These are phyloP conservation scores for Phascolomyces articulosus DNA, from an alignment of 371 early-diverging fungal species.

Conservation along the genomic window DNA sequence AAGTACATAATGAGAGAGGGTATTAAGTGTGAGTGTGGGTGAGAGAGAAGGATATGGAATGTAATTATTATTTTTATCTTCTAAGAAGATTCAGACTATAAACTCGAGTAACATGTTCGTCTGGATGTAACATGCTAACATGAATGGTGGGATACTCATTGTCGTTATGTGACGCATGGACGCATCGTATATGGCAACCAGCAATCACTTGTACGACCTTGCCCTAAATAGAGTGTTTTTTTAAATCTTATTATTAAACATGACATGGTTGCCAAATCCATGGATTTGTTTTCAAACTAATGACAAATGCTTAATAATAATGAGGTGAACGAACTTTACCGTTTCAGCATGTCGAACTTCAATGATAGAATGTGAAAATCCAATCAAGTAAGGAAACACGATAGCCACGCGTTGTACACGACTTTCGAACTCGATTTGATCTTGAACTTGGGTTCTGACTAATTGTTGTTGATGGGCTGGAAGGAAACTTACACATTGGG, in stretches of 20 bases:
- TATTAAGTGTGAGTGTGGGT: too few species aligned
- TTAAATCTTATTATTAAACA: background rate
- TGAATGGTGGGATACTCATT: constrained; percentile 11
- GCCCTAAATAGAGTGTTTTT: background rate
- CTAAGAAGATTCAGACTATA: constrained; percentile 11
- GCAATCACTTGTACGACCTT: constrained; percentile 22
- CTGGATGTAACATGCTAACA: constrained; percentile 18
- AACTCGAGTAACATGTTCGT: constrained; percentile 21
- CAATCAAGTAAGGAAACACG: constrained; percentile 37
- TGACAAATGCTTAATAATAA: too few species aligned
- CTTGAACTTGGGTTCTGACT: constrained; percentile 1
- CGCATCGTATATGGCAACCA: constrained; percentile 18
- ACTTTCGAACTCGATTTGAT: constrained; percentile 30
- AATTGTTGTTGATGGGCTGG: background rate
- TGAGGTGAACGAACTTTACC: too few species aligned
- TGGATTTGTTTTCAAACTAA: too few species aligned
- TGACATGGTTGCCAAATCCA: too few species aligned
- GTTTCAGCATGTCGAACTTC: constrained; percentile 42
- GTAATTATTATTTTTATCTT: background rate
- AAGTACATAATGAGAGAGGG: too few species aligned
- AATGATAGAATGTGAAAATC: constrained; percentile 32
- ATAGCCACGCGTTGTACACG: constrained; percentile 19
- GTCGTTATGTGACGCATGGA: constrained; percentile 10
- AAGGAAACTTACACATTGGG: constrained; percentile 10
- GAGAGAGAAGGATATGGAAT: too few species aligned